phyloP scores from a whole-genome alignment of 352 stramenopile species.

The Elongisporangium senticosum region DNA sequence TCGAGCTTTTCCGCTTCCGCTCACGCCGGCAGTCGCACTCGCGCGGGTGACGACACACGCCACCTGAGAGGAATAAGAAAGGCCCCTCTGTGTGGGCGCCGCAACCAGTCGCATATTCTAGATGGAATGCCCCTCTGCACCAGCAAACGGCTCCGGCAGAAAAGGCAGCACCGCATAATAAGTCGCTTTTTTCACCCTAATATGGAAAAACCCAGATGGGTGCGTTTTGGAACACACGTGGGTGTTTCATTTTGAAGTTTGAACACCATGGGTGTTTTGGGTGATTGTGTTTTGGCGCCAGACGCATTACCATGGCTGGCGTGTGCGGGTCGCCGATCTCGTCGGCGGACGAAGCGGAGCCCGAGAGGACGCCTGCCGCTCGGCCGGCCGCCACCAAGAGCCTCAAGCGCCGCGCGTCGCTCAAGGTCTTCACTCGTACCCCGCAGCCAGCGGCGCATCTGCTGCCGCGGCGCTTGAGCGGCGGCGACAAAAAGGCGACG shows the following conservation, averaged over 20 bases:
- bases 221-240: background rate
- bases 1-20: background rate
- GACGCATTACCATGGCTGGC: slow-evolving; percentile 4
- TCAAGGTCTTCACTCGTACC: background rate
- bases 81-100: too few relatives aligned
- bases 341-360: slow-evolving; percentile 32
- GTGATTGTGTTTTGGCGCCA: background rate
- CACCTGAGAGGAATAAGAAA: background rate
- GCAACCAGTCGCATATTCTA: background rate
- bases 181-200: background rate
- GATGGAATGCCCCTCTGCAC: background rate
- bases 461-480: slow-evolving; percentile 1
- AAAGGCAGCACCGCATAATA: background rate
- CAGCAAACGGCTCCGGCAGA: background rate
- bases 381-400: slow-evolving; percentile 9
- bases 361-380: slow-evolving; percentile 6
- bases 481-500: background rate
- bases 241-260: background rate
- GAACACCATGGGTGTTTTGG: background rate
- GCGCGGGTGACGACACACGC: background rate
- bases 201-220: background rate
- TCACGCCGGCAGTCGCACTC: background rate
- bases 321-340: slow-evolving; percentile 50
- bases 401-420: background rate
- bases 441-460: background rate